These are phyloP conservation scores for Aspergillus persii DNA, from an alignment of 2,329 filamentous ascomycete species.

Conservation along the genomic window DNA sequence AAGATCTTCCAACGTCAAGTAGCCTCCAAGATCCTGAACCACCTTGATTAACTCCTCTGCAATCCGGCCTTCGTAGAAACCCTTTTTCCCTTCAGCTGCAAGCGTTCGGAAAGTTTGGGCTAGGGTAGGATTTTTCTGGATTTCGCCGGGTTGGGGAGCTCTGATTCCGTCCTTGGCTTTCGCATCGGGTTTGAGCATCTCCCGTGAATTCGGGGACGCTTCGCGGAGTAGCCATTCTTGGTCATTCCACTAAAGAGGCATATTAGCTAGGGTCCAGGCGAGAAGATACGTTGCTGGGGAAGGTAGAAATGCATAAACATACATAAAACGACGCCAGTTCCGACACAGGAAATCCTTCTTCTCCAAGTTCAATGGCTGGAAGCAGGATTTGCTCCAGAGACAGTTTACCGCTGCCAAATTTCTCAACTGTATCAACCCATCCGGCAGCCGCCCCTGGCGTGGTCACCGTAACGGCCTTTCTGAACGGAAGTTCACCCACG, in stretches of 20 bases:
- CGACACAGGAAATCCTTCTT: slow-evolving; percentile 85
- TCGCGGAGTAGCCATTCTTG: slow-evolving; percentile 62
- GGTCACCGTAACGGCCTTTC: slow-evolving; percentile 76
- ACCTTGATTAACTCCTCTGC: slow-evolving; percentile 79
- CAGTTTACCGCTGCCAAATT: slow-evolving; percentile 85
- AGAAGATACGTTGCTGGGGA: too few relatives aligned
- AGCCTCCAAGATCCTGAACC: slow-evolving; percentile 71
- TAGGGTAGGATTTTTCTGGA: slow-evolving; percentile 81
- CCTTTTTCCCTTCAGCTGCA: slow-evolving; percentile 76
- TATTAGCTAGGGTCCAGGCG: not conserved
- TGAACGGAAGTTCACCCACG: slow-evolving; percentile 64
- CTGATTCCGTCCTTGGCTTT: slow-evolving; percentile 66
- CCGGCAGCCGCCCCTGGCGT: slow-evolving; percentile 88
- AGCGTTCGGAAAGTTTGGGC: slow-evolving; percentile 78
- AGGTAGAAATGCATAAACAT: slow-evolving; percentile 35
- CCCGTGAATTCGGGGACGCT: slow-evolving; percentile 80
- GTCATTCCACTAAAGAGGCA: slow-evolving; percentile 62
- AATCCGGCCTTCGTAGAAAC: slow-evolving; percentile 84
- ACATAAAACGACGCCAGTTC: slow-evolving; percentile 71
- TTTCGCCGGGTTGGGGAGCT: slow-evolving; percentile 75
- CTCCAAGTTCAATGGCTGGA: slow-evolving; percentile 81
- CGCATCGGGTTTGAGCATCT: slow-evolving; percentile 81
- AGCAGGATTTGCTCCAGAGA: slow-evolving; percentile 72
- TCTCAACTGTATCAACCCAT: slow-evolving; percentile 85
- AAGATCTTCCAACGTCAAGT: slow-evolving; percentile 76